A percentile compares a stretch with the other conserved stretches of the same genome.
phyloP scores from a whole-genome alignment of 495 filamentous ascomycete genomes.

The Trichocladium antarcticum region DNA sequence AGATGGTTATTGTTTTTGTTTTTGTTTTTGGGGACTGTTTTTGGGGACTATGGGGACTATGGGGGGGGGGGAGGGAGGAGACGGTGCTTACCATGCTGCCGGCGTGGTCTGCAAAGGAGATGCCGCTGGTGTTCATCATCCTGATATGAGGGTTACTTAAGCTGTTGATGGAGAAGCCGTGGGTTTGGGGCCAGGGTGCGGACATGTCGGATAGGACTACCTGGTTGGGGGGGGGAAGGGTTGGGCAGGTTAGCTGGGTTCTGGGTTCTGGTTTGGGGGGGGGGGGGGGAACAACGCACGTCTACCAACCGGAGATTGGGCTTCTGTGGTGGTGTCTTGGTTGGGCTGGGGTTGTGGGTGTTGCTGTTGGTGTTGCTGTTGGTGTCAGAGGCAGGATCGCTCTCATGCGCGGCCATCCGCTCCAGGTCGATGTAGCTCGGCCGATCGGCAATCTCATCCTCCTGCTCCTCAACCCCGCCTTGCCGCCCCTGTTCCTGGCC shows the following conservation, averaged over 20 bases:
- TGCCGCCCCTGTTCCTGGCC: conserved; percentile 4
- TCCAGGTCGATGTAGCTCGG: conserved; percentile 47
- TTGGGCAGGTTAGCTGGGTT: no score
- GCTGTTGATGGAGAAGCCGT: conserved; percentile 68
- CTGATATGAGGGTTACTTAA: conserved; percentile 87
- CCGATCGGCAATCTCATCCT: conserved; percentile 20
- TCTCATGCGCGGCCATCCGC: conserved; percentile 27
- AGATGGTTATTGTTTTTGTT: background rate
- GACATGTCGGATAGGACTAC: conserved; percentile 97
- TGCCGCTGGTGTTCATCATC: conserved; percentile 98
- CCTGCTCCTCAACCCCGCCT: conserved; percentile 9
- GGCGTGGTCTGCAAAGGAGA: conserved; percentile 73
- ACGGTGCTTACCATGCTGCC: conserved; percentile 74
- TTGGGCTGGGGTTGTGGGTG: conserved; percentile 10
- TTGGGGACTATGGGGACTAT: background rate
- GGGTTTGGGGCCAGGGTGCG: conserved; percentile 77
- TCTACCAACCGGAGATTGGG: conserved; percentile 49
- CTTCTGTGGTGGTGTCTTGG: conserved; percentile 15
- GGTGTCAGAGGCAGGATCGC: no score
- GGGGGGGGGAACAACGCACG: conserved; percentile 29
- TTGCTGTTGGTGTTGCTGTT: background rate
- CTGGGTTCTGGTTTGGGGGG: background rate
- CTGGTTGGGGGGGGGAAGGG: conserved; percentile 20
- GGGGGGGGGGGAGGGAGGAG: background rate
- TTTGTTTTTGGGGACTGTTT: no score